Base-by-base conservation (phyloP, 148 eudicot genomes). In the Persicaria tinctoria region DNA sequence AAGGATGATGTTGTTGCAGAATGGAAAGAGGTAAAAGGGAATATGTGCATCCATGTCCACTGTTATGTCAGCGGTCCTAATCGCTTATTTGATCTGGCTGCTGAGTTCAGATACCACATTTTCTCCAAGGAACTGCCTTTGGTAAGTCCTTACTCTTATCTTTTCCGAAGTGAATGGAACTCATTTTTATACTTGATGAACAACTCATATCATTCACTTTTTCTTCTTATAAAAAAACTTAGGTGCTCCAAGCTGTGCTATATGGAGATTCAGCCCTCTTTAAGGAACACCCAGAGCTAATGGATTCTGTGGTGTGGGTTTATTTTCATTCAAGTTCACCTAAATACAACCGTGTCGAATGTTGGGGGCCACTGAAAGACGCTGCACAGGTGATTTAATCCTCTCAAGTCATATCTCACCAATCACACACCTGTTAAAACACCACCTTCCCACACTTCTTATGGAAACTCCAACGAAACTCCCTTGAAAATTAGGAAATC, bases 1-100 rank as follows among this genome's bases (percentile, higher is more conserved):
- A 93, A 93, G 78, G 98, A 93, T 79, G 98, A 91, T 75, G 98
- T 93, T 68, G 89, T 93, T 70, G 94, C 91, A n/a, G 92, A 90
- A 77, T 93, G 98, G 98, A 89, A 87, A 72, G 77, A 89, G 72
- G 87, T 86, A 77, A 85, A 89, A 14, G 97, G 94, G 38, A 70
- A 81, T 44, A 78, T 84, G 87, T 87, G 83, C 78, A 82, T 93
- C 45, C 90, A 87, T 51, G 86, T 93, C 54, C 97, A 93, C 72
- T 93, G 98, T 79, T 91, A 85, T 76, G 92, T 93, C 60, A 87
- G 94, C 59, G 98, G 98, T 11, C 93, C 93, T 20, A 93, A 86
- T 82, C 82, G 77, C 51, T 83, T 89, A 48, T 85, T 83, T 20
- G 96, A 91, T 75, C 74, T 91, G 32, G 83, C 88, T 78, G 93